Evolutionary conservation across 1,284 basidiomycete species (phyloP).

Genomic region (Anthracocystis walkeri): DNA sequence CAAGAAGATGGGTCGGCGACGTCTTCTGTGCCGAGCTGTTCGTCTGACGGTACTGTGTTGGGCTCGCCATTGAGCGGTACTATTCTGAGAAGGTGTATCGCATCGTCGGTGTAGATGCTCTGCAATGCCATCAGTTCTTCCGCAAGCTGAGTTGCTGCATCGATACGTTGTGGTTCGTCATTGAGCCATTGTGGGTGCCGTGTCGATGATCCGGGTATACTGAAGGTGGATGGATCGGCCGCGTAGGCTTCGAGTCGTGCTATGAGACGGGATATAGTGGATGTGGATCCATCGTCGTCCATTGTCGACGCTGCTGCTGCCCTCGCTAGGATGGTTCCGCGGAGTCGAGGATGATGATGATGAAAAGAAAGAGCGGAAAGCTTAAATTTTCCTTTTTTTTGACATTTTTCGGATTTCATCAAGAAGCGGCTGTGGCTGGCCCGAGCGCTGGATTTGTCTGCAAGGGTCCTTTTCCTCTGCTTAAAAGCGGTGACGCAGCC

Average conservation of each 20-base stretch:
- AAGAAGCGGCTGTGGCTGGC: constrained; percentile 6
- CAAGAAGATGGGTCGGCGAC: constrained; percentile 32
- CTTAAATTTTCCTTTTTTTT: background rate
- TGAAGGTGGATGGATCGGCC: constrained; percentile 19
- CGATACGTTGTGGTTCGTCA: constrained; percentile 21
- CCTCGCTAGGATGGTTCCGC: background rate
- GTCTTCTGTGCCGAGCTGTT: constrained; percentile 11
- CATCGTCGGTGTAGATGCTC: constrained; percentile 64
- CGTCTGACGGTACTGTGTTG: background rate
- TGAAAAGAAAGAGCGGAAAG: background rate
- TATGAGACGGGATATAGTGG: constrained; percentile 27
- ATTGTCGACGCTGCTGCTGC: constrained; percentile 5
- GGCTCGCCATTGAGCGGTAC: background rate
- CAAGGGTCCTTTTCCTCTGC: constrained; percentile 11
- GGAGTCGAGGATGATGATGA: background rate
- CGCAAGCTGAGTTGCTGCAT: constrained; percentile 48
- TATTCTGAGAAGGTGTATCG: constrained; percentile 42
- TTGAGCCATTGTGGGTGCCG: constrained; percentile 31
- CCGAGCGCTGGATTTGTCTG: constrained; percentile 20
- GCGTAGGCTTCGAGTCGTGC: constrained; percentile 36
- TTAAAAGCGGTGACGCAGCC: constrained; percentile 5
- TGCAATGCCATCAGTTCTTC: constrained; percentile 63
- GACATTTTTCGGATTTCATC: background rate
- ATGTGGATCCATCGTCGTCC: constrained; percentile 16
- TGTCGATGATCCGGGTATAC: constrained; percentile 17